Percentiles rank a stretch among this genome's conserved stretches.
Conservation (phyloP, 2,329 filamentous ascomycete species). For the Penicillium sclerotigenum region DNA sequence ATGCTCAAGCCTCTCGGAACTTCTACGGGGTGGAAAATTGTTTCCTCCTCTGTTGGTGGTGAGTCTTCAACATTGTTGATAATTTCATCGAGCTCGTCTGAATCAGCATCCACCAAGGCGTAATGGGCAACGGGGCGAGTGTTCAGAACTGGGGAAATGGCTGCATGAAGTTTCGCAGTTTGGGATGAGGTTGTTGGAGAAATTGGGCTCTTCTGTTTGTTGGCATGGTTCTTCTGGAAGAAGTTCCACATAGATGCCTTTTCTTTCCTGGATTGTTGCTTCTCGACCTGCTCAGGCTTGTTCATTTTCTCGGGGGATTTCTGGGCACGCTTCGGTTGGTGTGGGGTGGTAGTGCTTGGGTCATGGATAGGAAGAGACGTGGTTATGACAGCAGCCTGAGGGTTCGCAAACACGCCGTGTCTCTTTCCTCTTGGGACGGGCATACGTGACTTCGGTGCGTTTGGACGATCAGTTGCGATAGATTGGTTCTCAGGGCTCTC, state of each 20-base stretch:
- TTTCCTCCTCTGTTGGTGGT: slow-evolving; percentile 39
- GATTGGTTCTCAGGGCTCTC: slow-evolving; percentile 9
- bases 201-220: slow-evolving; percentile 25
- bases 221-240: slow-evolving; percentile 49
- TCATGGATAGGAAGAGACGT: slow-evolving; percentile 23
- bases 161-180: slow-evolving; percentile 38
- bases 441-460: slow-evolving; percentile 15
- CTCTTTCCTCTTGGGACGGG: slow-evolving; percentile 26
- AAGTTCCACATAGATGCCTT: slow-evolving; percentile 53
- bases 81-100: slow-evolving; percentile 41
- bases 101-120: slow-evolving; percentile 52
- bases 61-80: slow-evolving; percentile 39
- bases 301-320: neutral
- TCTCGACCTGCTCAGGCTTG: slow-evolving; percentile 26
- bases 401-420: slow-evolving; percentile 18
- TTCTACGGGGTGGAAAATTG: slow-evolving; percentile 19
- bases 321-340: slow-evolving; percentile 3
- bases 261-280: slow-evolving; percentile 40
- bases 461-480: neutral
- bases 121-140: slow-evolving; percentile 56
- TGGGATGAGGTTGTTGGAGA: slow-evolving; percentile 16
- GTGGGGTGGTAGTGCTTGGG: slow-evolving; percentile 11
- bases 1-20: slow-evolving; percentile 31
- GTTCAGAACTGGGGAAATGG: slow-evolving; percentile 37
- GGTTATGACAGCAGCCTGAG: slow-evolving; percentile 21